Base-by-base conservation (phyloP, 257 asterid species). In the Apocynum venetum region DNA sequence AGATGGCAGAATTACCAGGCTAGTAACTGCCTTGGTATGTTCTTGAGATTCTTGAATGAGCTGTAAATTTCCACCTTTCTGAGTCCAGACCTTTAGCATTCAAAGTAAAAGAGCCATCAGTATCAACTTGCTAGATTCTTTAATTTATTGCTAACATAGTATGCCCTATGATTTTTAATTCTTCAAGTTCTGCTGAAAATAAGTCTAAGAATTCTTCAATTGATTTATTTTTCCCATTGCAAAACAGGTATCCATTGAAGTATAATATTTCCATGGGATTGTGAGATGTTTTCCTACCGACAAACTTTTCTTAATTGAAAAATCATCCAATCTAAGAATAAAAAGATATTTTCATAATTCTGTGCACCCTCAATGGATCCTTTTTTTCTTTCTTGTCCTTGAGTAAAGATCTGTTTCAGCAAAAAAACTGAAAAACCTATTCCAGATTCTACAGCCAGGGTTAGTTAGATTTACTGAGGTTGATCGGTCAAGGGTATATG, bases 1-100 rank as follows among this genome's bases (percentile, higher is more conserved):
- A 10, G 95, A 90, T 41, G 88, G 88, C 63, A 85, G 84, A 74
- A 88, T 68, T 15, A 82, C 82, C 86, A 93, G 84, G 88, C 93
- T 86, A 35, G 95, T 91, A 69, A 91, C 95, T 9, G 93, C 81
- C 80, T 91, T 93, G 8, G 88, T 76, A 80, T 93, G 98, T 76
- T 89, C 98, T n/a, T 82, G 86, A 57, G 81, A 81, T 74, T 90
- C 92, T 82, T 93, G 97, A 59, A 89, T 35, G 19, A 91, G 90
- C 15, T 75, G 87, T 46, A 91, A 80, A 80, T 73, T 73, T 8
- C 83, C 73, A 10, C 77, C 82, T 86, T 81, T 84, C 59, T 75
- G 72, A 48, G n/a, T 80, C 98, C 98, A 93, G 41, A 88, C 94
- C 97, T 92, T 80, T 80, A 83, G 19, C 15, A 47, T 66, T 49